These are phyloP conservation scores for Mortierella sp. DNA, from an alignment of 371 early-diverging fungal genomes.

Conservation along the genomic window DNA sequence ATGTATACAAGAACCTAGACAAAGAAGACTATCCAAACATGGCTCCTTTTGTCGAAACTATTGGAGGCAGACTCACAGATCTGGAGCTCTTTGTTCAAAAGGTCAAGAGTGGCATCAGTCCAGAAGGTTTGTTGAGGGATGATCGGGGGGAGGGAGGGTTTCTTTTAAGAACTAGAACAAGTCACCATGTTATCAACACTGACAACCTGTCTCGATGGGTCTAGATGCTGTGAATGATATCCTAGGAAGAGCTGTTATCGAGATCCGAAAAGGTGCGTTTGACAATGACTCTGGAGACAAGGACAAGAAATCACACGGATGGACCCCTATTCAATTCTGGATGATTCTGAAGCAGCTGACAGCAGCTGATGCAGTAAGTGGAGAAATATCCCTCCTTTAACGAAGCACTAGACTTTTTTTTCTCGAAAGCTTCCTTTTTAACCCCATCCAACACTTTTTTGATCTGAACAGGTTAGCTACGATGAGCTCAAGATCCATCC, in stretches of 20 bases:
- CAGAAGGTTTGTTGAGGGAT: constrained; percentile 64
- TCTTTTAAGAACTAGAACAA: neutral
- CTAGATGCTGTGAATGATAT: constrained; percentile 86
- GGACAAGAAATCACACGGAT: constrained; percentile 59
- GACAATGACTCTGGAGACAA: constrained; percentile 67
- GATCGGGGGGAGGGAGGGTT: no score
- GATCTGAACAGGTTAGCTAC: constrained; percentile 64
- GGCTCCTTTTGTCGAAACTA: constrained; percentile 63
- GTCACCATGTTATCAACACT: neutral
- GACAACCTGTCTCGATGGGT: neutral
- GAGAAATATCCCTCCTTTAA: no score
- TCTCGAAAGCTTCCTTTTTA: no score
- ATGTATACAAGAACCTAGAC: constrained; percentile 68
- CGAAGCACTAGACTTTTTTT: neutral
- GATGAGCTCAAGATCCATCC: constrained; percentile 82
- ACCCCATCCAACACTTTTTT: neutral
- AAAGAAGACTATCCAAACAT: constrained; percentile 60
- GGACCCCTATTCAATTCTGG: constrained; percentile 85
- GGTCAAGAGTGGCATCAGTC: constrained; percentile 77
- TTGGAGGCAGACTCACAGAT: constrained; percentile 94
- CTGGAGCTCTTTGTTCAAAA: constrained; percentile 87
- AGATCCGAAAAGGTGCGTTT: constrained; percentile 87
- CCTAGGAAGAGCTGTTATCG: constrained; percentile 78
- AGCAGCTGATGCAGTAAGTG: constrained; percentile 62
- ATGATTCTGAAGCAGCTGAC: constrained; percentile 71